These are phyloP conservation scores for Irineochytrium annulatum DNA, from an alignment of 192 early-diverging fungal species.

Conservation along the genomic window DNA sequence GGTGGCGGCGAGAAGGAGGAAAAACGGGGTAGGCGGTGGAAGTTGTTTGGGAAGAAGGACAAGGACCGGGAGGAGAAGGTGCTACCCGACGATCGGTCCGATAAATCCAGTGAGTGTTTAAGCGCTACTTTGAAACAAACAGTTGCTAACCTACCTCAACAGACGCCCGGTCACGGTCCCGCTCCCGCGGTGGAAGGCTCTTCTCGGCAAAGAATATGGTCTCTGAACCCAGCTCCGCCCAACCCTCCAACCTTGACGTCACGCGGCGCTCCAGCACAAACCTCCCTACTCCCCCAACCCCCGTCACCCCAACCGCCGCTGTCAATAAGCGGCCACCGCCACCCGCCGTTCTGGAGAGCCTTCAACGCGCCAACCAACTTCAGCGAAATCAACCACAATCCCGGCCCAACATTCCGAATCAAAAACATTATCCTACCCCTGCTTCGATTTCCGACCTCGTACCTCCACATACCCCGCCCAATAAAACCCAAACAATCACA, in stretches of 20 bases:
- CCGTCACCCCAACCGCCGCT: neutral
- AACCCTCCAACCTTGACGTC: neutral
- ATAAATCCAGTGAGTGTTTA: neutral
- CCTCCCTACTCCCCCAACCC: neutral
- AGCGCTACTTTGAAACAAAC: neutral
- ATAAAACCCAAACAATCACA: too few relatives aligned
- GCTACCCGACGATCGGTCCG: neutral
- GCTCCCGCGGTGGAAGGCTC: neutral
- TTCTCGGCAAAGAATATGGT: neutral
- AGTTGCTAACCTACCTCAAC: neutral
- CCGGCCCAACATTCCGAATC: too few relatives aligned
- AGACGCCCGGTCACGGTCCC: neutral
- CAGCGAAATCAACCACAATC: too few relatives aligned
- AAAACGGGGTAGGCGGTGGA: neutral
- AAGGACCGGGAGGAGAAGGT: neutral
- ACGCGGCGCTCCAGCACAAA: neutral
- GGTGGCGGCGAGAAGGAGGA: neutral
- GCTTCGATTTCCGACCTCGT: too few relatives aligned
- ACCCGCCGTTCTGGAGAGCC: too few relatives aligned
- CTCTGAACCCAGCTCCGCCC: neutral
- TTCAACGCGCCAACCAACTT: too few relatives aligned
- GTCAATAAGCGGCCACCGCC: neutral
- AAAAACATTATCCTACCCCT: too few relatives aligned
- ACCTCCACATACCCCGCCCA: too few relatives aligned
- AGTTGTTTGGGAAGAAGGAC: neutral